Base-by-base conservation (phyloP, 2,329 filamentous ascomycete genomes). In the Phaeophleospora eucalypticola region DNA sequence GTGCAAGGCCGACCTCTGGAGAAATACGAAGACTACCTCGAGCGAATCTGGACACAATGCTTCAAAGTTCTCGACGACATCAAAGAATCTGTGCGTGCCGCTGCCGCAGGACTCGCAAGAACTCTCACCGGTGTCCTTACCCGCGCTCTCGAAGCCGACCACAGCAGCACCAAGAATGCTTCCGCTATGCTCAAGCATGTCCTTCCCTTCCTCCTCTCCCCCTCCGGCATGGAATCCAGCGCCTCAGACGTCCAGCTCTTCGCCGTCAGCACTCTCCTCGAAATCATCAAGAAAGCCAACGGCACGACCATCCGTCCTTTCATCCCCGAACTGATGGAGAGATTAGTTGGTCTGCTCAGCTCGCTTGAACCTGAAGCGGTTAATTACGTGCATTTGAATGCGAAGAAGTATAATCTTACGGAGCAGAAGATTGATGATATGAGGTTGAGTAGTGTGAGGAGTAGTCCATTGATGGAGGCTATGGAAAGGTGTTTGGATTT, bases 11-110 rank as follows among this genome's bases (percentile, higher is more conserved):
- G 87, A 20, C 81, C 83, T 29, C 63, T 75, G 19, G 69, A 73
- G 7, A 73, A 72, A 67, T 97, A 96, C 59, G 87, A 91, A 58
- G 81, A 82, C 48, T 90, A 93, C 62, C 85, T 97, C 41, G 79
- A 84, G 44, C 80, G 89, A 16, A 89, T 97, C 40, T 96, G 93
- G 85, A 80, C 79, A 9, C 81, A 86, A 20, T 86, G 89, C 0
- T 86, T 97, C 67, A 94, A 89, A 61, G 89, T 98, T 0, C 75
- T 97, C 4, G 93, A 98, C 65, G 93, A 98, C 65, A 94, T 97
- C 66, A 98, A 98, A 65, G 86, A 85, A 6, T 89, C 86, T 1
- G 93, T 98, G 3, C 80, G 93, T 42, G 76, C 79, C 29, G 86
- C 89, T 1, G 93, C 93, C 1, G 77, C 89, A 37, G 83, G 83